Base-by-base conservation (phyloP, 2,329 filamentous ascomycete species). In the Colletotrichum horii region DNA sequence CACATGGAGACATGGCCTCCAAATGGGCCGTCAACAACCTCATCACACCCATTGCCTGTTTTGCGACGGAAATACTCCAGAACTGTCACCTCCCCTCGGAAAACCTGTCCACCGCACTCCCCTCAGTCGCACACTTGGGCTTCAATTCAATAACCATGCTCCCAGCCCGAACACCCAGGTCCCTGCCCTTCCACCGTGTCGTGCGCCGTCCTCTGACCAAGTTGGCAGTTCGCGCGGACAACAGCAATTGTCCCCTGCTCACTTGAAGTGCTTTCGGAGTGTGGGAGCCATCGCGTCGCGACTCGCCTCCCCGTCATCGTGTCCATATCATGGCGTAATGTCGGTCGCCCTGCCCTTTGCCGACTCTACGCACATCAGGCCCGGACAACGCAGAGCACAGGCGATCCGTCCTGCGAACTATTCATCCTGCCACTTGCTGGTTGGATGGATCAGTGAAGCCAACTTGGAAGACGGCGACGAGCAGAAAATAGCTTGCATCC, bases 21-120 rank as follows among this genome's bases (percentile, higher is more conserved):
- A 4, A 71, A 61, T 32, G 26, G 74, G 71, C 71, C 74, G 71
- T 75, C 71, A 71, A 70, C 66, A 26, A 52, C 74, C 48, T 75
- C 66, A 66, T 58, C 66, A 61, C 52, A 61, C 36, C 22, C 26
- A 8, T 12, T 56, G 24, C 48, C 60, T 28, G 26, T 26, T 61
- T 55, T 32, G 28, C 26, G 6, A 38, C n/a, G 28, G 22, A 32
- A 12, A 67, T 65, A n/a, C 67, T 36, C 16, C 36, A 34, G 34
- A 66, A 22, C 9, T 24, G 32, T 19, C 36, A 8, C 38, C 22
- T 58, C 22, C 43, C 26, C 55, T 58, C 24, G 24, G 55, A 8
- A 58, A 19, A 58, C 24, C 22, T 61, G 32, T 48, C 67, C 55
- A 30, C 58, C 55, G 32, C 55, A 30, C 55, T 19, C 22, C 30